These are phyloP conservation scores for Lachnum nothofagi DNA, from an alignment of 2,329 filamentous ascomycete genomes.

Conservation along the genomic window DNA sequence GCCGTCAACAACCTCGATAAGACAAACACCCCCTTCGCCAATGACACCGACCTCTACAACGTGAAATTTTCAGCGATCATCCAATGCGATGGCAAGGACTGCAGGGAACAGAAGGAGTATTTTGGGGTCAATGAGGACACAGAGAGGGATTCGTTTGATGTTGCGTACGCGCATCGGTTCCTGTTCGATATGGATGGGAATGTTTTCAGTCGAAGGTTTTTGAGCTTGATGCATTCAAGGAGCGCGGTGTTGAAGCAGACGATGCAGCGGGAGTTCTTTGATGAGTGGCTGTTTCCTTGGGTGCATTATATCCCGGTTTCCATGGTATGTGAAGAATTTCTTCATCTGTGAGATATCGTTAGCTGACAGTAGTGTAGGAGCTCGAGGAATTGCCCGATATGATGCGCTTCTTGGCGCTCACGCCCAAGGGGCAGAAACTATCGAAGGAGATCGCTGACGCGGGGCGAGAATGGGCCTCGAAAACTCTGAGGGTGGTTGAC, in stretches of 20 bases:
- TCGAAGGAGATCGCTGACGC: constrained; percentile 59
- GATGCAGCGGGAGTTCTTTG: constrained; percentile 72
- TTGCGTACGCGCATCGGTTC: not conserved
- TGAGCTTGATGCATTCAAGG: constrained; percentile 35
- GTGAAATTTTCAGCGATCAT: not conserved
- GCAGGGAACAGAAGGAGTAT: not conserved
- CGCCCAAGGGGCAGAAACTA: constrained; percentile 56
- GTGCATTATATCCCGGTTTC: constrained; percentile 76
- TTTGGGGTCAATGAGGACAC: not conserved
- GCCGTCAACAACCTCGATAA: not conserved
- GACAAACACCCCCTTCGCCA: not conserved
- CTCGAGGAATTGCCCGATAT: constrained; percentile 66
- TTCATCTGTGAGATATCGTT: not conserved
- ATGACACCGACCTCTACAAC: not conserved
- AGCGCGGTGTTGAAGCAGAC: constrained; percentile 64
- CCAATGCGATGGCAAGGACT: not conserved
- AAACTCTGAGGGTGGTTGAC: constrained; percentile 63
- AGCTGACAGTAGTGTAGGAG: constrained; percentile 38
- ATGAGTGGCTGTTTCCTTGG: constrained; percentile 66
- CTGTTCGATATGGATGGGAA: not conserved
- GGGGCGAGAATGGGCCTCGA: constrained; percentile 64
- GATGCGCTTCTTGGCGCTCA: constrained; percentile 66
- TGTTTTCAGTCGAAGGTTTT: not conserved
- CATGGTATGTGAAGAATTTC: constrained; percentile 7
- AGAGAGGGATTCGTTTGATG: not conserved